Evolutionary conservation across 2,329 filamentous ascomycete genomes (phyloP), one percentile per base, ranked within the genome.

Genomic region (Aureobasidium sp.): DNA sequence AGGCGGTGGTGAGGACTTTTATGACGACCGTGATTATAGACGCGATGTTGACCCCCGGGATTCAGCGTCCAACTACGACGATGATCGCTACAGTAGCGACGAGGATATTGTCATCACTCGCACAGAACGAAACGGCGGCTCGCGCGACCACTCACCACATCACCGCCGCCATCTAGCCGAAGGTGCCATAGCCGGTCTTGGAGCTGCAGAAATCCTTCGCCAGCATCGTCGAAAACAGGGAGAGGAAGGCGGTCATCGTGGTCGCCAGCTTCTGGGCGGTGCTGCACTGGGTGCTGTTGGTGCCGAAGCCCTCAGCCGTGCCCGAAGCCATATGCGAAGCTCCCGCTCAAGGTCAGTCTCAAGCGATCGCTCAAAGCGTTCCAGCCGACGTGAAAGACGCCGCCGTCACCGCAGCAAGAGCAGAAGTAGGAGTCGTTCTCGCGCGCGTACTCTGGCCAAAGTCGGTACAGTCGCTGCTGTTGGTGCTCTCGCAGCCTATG

Each of bases 31-130:
- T 62, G 72, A 73, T 64, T 68, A 72, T 62, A 71, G 75, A 25
- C 75, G 77, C 15, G 77, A 80, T 63, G 68, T 82, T 52, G 79
- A 79, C 63, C 80, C 81, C 5, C 73, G 75, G 52, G 81, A 83
- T 68, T 82, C 81, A 17, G 74, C 80, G 52, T 83, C 81, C 12
- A 80, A 36, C 83, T 87, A 67, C 92, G 39, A 91, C 97, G 73
- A 84, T 87, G 62, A 96, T 90, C 0, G 89, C 93, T 1, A 97
- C 91, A 1, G 93, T 90, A 52, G 91, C 92, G 2, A 97, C 92
- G 0, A 97, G 91, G 81, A 82, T 68, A 81, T 85, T 61, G 84
- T 85, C 67, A 75, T 84, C 41, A 81, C 80, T 17, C 68, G 69
- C 42, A 71, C 67, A 80, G 81, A 74, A 79, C 81, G 77, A 20